Evolutionary conservation across 306 rosid genomes (phyloP).

Genomic region (Cucurbita maxima): DNA sequence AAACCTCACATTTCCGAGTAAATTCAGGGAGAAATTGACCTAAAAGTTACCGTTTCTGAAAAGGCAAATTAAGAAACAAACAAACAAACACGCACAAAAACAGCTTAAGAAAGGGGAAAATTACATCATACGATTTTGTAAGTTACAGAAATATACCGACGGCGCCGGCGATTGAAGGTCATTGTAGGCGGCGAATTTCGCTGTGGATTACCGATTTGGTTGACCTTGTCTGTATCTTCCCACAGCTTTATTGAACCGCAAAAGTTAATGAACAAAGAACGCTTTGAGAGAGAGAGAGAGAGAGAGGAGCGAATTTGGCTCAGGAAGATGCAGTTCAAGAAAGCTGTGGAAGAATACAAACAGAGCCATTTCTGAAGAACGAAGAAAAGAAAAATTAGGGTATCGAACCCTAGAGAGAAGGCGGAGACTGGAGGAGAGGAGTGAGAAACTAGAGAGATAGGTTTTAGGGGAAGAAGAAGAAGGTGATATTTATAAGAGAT

Average conservation of each 20-base stretch:
- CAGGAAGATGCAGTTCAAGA: conserved; percentile 91
- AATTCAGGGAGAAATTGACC: not conserved
- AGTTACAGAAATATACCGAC: not conserved
- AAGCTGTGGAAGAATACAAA: conserved; percentile 99
- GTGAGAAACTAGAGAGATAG: conserved; percentile 9
- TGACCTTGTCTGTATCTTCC: conserved; percentile 91
- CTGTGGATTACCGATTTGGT: too few species aligned
- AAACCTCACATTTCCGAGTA: not conserved
- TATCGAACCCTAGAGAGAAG: not conserved
- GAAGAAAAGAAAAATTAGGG: not conserved
- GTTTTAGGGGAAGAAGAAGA: conserved; percentile 25
- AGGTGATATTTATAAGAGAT: conserved; percentile 42
- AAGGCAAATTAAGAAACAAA: not conserved
- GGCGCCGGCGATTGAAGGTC: not conserved
- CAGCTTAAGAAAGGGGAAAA: not conserved
- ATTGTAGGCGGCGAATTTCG: not conserved
- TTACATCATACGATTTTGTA: not conserved
- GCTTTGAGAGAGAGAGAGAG: not conserved
- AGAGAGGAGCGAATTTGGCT: not conserved
- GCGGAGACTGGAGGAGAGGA: not conserved
- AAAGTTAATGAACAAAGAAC: not conserved
- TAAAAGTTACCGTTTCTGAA: not conserved
- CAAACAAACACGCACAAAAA: not conserved
- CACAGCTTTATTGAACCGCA: conserved; percentile 99
- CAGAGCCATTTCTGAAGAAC: conserved; percentile 31